Conservation (phyloP, 495 filamentous ascomycete species). For the Penicillium crystallinum region DNA sequence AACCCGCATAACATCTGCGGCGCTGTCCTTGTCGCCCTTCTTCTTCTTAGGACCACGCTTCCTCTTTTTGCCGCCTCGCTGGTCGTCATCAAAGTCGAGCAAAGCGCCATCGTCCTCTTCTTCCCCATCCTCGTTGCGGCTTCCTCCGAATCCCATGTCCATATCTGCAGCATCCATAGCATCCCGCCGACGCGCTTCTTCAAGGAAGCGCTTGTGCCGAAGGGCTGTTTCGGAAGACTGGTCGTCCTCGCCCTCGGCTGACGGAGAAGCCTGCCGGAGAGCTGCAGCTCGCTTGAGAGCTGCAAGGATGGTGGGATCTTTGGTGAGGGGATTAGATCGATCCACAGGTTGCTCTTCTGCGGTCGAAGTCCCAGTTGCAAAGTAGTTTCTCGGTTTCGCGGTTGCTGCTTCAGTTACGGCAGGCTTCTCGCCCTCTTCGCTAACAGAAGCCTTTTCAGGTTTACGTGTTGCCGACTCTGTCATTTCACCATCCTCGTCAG, state of each 20-base stretch:
- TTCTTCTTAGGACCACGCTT: constrained; percentile 82
- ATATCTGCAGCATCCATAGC: constrained; percentile 87
- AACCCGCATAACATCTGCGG: constrained; percentile 71
- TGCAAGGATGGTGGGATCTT: constrained; percentile 74
- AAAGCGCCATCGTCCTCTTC: constrained; percentile 66
- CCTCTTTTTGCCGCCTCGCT: constrained; percentile 54
- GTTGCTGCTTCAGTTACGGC: constrained; percentile 11
- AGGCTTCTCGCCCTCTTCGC: constrained; percentile 2
- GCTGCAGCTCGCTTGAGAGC: constrained; percentile 80
- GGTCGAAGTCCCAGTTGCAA: constrained; percentile 24
- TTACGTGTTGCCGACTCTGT: constrained; percentile 2
- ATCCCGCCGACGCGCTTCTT: constrained; percentile 48
- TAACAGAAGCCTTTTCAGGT: constrained; percentile 19
- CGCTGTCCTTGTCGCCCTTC: constrained; percentile 80
- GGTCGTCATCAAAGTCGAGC: constrained; percentile 53
- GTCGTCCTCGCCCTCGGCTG: constrained; percentile 31
- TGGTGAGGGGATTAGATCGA: constrained; percentile 51
- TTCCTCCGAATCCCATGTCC: constrained; percentile 89
- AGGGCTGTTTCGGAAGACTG: constrained; percentile 50
- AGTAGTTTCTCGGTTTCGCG: constrained; percentile 38
- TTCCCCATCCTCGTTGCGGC: constrained; percentile 73
- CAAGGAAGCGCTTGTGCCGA: constrained; percentile 68
- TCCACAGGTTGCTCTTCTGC: constrained; percentile 40
- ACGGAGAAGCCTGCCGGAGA: constrained; percentile 49
- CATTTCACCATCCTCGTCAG: constrained; percentile 44